These are phyloP conservation scores for Cucurbita argyrosperma DNA, from an alignment of 306 rosid species.

Conservation along the genomic window DNA sequence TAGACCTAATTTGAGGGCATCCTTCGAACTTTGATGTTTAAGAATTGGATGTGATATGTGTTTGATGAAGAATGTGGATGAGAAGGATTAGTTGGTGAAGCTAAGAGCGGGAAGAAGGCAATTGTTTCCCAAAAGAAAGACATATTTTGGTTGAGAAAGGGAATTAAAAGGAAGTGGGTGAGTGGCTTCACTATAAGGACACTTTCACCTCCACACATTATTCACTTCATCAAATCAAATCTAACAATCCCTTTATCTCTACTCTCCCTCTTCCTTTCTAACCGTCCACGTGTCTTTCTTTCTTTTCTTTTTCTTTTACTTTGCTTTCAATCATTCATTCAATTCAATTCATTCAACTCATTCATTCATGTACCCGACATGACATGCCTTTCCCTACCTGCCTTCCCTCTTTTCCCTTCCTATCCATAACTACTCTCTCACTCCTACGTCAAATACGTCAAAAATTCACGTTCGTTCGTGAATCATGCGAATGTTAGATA, in stretches of 20 bases:
- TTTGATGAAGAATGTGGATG: too few species aligned
- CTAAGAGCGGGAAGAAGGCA: neutral
- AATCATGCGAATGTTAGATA: too few species aligned
- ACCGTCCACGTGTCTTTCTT: neutral
- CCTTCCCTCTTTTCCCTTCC: neutral
- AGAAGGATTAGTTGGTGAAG: neutral
- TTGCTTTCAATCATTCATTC: neutral
- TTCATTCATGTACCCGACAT: neutral
- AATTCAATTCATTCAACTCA: neutral
- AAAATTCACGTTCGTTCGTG: too few species aligned
- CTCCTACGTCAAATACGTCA: too few species aligned
- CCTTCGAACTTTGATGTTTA: too few species aligned
- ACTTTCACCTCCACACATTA: neutral
- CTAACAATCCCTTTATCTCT: neutral
- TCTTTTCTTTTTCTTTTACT: too few species aligned
- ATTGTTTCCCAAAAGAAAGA: slow-evolving; percentile 1
- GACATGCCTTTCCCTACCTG: neutral
- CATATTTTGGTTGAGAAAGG: neutral
- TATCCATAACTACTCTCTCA: too few species aligned
- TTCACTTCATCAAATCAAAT: neutral
- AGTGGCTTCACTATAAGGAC: neutral
- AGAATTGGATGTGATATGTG: too few species aligned
- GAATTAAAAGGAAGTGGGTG: neutral
- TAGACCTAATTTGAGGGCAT: too few species aligned
- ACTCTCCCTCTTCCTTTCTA: neutral